phyloP scores from a whole-genome alignment of 2,329 filamentous ascomycete genomes.

The Sarocladiaceae sp. region DNA sequence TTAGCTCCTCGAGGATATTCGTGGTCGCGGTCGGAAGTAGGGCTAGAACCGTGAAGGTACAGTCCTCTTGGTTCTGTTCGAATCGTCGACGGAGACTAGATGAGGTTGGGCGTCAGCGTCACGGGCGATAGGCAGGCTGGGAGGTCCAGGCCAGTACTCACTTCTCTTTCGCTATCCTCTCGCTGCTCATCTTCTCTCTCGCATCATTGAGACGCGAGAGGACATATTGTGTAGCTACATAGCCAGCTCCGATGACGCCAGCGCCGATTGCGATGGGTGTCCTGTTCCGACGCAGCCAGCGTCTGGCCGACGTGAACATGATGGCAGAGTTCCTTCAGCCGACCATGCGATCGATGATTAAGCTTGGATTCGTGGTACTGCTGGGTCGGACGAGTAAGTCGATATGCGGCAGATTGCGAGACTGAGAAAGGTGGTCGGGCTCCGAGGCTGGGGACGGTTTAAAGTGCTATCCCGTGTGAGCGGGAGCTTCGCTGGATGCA shows the following conservation, averaged over 20 bases:
- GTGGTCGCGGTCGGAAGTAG: slow-evolving; percentile 86
- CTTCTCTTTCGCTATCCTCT: slow-evolving; percentile 96
- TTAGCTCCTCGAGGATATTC: slow-evolving; percentile 79
- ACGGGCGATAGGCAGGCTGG: too few relatives aligned
- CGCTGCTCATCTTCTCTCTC: slow-evolving; percentile 91
- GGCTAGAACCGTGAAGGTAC: slow-evolving; percentile 95
- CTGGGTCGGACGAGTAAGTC: too few relatives aligned
- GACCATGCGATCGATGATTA: slow-evolving; percentile 4
- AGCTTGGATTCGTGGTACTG: too few relatives aligned
- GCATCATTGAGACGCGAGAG: slow-evolving; percentile 86
- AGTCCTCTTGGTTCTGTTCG: slow-evolving; percentile 98
- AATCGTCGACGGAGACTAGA: slow-evolving; percentile 84
- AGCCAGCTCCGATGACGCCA: slow-evolving; percentile 82
- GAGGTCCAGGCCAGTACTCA: slow-evolving; percentile 38
- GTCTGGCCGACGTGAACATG: slow-evolving; percentile 68
- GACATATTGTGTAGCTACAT: slow-evolving; percentile 89
- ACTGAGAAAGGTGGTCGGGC: too few relatives aligned
- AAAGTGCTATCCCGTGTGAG: not conserved
- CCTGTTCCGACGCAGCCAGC: slow-evolving; percentile 89
- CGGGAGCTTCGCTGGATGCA: slow-evolving; percentile 1
- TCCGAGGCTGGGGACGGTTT: slow-evolving; percentile 3
- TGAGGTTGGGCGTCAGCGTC: slow-evolving; percentile 2
- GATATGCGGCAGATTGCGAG: too few relatives aligned
- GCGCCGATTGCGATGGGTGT: slow-evolving; percentile 83
- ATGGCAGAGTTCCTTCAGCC: slow-evolving; percentile 9